These are phyloP conservation scores for Phlegmacium glaucopus DNA, from an alignment of 768 basidiomycete species.

Conservation along the genomic window DNA sequence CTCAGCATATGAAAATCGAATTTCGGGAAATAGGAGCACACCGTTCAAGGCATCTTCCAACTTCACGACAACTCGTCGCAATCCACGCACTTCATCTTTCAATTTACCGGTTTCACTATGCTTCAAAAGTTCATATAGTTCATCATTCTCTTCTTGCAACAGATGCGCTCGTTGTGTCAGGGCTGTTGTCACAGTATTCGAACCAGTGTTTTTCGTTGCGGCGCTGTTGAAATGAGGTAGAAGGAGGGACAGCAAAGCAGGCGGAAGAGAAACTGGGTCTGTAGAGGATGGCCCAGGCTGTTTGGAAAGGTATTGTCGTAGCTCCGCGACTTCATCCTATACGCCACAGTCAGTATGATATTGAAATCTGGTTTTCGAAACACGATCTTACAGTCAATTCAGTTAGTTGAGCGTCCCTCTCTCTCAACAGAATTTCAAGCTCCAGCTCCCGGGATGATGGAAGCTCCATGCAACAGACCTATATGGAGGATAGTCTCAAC, in stretches of 20 bases:
- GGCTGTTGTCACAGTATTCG: slow-evolving; percentile 64
- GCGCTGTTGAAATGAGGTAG: slow-evolving; percentile 59
- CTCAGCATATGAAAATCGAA: slow-evolving; percentile 8
- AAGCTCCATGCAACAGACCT: slow-evolving; percentile 49
- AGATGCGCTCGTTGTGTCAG: slow-evolving; percentile 69
- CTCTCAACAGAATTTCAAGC: slow-evolving; percentile 73
- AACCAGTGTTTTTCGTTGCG: slow-evolving; percentile 30
- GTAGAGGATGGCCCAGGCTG: slow-evolving; percentile 59
- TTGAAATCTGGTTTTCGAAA: background rate
- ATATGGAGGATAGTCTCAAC: slow-evolving; percentile 7
- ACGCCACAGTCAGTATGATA: slow-evolving; percentile 7
- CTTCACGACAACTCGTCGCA: slow-evolving; percentile 63
- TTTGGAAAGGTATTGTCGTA: slow-evolving; percentile 61
- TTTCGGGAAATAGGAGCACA: slow-evolving; percentile 27
- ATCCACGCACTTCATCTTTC: slow-evolving; percentile 75
- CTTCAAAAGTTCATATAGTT: slow-evolving; percentile 73
- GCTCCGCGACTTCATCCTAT: slow-evolving; percentile 70
- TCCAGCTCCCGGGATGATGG: slow-evolving; percentile 77
- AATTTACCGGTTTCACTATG: slow-evolving; percentile 74
- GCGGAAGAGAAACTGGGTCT: slow-evolving; percentile 67
- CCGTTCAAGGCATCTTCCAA: slow-evolving; percentile 78
- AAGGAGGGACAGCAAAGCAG: slow-evolving; percentile 63
- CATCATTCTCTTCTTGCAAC: slow-evolving; percentile 86
- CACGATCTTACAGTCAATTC: slow-evolving; percentile 62
- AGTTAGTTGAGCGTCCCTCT: slow-evolving; percentile 68